Evolutionary conservation across 1,139 yeast genomes (phyloP).

Genomic region (Debaryomycetaceae sp.): DNA sequence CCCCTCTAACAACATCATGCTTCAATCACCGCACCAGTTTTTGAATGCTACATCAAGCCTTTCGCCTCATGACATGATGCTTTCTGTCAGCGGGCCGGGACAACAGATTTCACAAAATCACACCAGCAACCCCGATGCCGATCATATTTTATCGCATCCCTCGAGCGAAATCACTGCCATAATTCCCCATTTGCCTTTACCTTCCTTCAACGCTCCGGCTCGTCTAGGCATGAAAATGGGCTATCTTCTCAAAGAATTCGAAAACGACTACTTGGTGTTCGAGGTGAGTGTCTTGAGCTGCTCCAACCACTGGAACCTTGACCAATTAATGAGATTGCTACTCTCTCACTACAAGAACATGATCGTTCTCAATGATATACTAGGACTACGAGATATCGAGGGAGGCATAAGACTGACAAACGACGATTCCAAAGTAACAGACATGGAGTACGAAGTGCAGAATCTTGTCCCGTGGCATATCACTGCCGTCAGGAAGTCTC

Average conservation of each 20-base stretch:
- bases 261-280: conserved; percentile 29
- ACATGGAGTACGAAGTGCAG: conserved; percentile 9
- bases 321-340: conserved; percentile 55
- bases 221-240: conserved; percentile 72
- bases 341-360: conserved; percentile 67
- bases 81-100: conserved; percentile 5
- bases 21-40: conserved; percentile 41
- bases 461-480: conserved; percentile 77
- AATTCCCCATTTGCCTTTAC: conserved; percentile 57
- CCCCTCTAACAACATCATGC: conserved; percentile 29
- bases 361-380: conserved; percentile 47
- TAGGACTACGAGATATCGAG: conserved; percentile 31
- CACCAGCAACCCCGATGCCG: conserved; percentile 17
- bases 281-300: conserved; percentile 71
- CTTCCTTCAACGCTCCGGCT: conserved; percentile 68
- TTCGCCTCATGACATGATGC: conserved; percentile 30
- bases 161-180: conserved; percentile 62
- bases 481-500: conserved; percentile 65
- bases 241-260: conserved; percentile 47
- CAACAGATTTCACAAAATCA: not conserved
- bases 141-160: conserved; percentile 45
- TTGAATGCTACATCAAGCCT: conserved; percentile 33
- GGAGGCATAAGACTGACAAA: conserved; percentile 9
- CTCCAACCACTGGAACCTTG: conserved; percentile 57
- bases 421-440: conserved; percentile 5